Evolutionary conservation across 345 rosid genomes (phyloP).

Genomic region (Tarenaya hassleriana): DNA sequence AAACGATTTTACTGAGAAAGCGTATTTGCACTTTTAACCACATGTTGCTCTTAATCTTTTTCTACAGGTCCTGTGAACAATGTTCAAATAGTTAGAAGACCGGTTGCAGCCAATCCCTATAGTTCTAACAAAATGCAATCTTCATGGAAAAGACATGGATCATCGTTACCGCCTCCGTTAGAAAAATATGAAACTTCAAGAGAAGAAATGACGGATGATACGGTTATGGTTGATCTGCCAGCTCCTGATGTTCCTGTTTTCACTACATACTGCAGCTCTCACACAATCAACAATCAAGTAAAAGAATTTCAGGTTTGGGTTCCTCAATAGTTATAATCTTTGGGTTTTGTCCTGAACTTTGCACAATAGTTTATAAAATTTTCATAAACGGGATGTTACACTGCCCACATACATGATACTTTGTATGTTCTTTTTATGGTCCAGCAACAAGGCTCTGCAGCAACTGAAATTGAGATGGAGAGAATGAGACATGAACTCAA

Average conservation of each 20-base stretch:
- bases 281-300: slow-evolving; percentile 47
- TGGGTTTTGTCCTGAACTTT: too few relatives aligned
- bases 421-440: not conserved
- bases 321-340: too few relatives aligned
- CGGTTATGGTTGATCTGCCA: slow-evolving; percentile 35
- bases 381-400: too few relatives aligned
- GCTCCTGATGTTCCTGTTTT: slow-evolving; percentile 23
- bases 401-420: too few relatives aligned
- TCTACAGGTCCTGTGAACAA: not conserved
- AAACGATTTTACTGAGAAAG: too few relatives aligned
- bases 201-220: slow-evolving; percentile 35
- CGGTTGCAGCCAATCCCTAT: slow-evolving; percentile 20
- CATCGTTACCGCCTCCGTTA: slow-evolving; percentile 51
- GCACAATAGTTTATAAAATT: too few relatives aligned
- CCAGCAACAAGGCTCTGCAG: slow-evolving; percentile 54
- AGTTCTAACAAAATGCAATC: slow-evolving; percentile 26
- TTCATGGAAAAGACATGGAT: slow-evolving; percentile 48
- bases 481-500: slow-evolving; percentile 46
- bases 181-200: slow-evolving; percentile 41
- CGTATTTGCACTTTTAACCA: not conserved
- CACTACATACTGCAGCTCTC: slow-evolving; percentile 34
- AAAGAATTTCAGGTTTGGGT: slow-evolving; percentile 28
- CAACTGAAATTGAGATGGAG: slow-evolving; percentile 62
- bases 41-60: not conserved
- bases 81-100: slow-evolving; percentile 39